Percentiles rank a stretch among this genome's conserved stretches.
Evolutionary conservation across 108 stramenopile species (phyloP).

Genomic region (Fragilaria crotonensis): DNA sequence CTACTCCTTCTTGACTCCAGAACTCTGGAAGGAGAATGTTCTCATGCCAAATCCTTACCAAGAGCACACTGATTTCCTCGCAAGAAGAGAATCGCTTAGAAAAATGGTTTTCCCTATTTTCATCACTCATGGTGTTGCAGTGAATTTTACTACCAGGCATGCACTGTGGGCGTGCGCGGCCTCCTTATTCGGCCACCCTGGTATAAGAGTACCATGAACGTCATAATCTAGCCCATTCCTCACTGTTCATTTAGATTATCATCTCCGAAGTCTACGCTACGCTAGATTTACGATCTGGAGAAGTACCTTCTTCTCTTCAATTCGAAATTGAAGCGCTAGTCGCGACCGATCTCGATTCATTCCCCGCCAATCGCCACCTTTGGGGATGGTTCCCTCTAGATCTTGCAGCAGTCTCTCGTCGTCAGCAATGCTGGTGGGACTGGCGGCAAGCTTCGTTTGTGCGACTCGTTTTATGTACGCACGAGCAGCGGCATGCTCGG

Average conservation of each 20-base stretch:
- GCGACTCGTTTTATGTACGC: too few relatives aligned
- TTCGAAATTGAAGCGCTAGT: slow-evolving; percentile 38
- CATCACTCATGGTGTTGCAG: too few relatives aligned
- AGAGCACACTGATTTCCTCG: slow-evolving; percentile 99
- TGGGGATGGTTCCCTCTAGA: too few relatives aligned
- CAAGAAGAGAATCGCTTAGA: slow-evolving; percentile 72
- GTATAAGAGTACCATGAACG: background rate
- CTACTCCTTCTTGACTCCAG: slow-evolving; percentile 98
- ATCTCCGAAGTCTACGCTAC: background rate
- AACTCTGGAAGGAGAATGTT: slow-evolving; percentile 96
- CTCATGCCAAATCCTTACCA: slow-evolving; percentile 87
- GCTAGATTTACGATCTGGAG: background rate
- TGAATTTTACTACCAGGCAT: background rate
- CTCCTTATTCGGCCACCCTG: background rate
- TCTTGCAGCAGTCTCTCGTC: too few relatives aligned
- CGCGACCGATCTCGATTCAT: slow-evolving; percentile 1
- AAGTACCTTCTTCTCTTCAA: slow-evolving; percentile 33
- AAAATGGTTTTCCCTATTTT: background rate
- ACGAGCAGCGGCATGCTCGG: too few relatives aligned
- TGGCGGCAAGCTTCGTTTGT: too few relatives aligned
- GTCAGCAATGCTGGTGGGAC: too few relatives aligned
- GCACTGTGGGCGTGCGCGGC: slow-evolving; percentile 1
- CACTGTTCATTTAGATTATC: background rate
- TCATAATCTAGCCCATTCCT: background rate
- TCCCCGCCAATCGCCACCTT: too few relatives aligned